Evolutionary conservation across 75 land plant species (phyloP).

Genomic region (Pinus taeda): DNA sequence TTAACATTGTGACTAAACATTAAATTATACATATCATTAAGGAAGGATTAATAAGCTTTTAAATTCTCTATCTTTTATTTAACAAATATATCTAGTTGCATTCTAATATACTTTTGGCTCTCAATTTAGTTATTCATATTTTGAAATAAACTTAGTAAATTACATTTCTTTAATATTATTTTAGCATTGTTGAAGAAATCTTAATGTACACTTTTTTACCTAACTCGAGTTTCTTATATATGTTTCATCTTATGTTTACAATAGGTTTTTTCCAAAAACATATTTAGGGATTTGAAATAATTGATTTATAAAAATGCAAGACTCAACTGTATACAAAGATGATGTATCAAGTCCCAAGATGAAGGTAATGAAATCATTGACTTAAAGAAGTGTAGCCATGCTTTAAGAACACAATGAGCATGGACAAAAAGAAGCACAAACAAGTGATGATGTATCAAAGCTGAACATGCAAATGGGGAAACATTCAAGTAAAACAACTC

Average conservation of each 20-base stretch:
- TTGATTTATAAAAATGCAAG: background rate
- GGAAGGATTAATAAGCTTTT: background rate
- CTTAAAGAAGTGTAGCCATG: background rate
- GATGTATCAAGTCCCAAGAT: too few species aligned
- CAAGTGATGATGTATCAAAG: background rate
- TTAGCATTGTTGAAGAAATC: background rate
- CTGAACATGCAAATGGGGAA: background rate
- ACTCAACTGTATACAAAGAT: background rate
- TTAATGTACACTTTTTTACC: background rate
- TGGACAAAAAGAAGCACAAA: background rate
- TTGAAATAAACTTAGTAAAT: background rate
- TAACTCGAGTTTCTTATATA: background rate
- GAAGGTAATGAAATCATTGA: too few species aligned
- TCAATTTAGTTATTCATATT: too few species aligned
- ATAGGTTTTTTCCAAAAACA: background rate
- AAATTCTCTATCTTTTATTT: background rate
- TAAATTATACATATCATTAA: background rate
- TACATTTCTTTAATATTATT: background rate
- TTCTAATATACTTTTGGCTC: too few species aligned
- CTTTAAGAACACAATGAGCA: background rate
- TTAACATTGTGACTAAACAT: background rate
- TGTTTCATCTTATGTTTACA: background rate
- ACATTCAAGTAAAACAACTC: background rate
- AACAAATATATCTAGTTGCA: too few species aligned
- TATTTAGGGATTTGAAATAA: background rate